Conservation (phyloP, 2,329 filamentous ascomycete genomes). For the Hypoxylon sp. region DNA sequence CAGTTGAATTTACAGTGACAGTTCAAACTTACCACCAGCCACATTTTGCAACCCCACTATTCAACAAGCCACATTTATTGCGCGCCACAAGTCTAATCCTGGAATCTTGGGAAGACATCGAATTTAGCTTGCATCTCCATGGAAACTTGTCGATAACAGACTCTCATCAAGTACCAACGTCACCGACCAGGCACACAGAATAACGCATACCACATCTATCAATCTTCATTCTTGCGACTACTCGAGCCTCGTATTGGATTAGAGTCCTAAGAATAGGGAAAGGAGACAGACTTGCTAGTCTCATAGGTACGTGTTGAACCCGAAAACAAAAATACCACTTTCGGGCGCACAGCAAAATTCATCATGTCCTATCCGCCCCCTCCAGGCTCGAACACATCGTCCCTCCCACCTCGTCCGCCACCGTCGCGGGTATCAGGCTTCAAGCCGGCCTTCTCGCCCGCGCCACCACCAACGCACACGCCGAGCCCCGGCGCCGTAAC, state of each 20-base stretch:
- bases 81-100: constrained; percentile 17
- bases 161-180: constrained; percentile 8
- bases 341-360: constrained; percentile 66
- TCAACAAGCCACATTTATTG: neutral
- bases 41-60: constrained; percentile 3
- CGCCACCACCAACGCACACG: constrained; percentile 52
- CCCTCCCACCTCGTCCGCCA: constrained; percentile 84
- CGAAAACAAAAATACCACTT: constrained; percentile 46
- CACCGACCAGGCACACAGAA: neutral
- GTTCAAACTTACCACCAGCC: constrained; percentile 1
- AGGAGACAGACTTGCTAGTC: constrained; percentile 49
- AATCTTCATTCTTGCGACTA: neutral
- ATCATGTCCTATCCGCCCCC: constrained; percentile 90
- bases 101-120: constrained; percentile 9
- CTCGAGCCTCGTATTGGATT: neutral
- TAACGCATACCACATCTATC: neutral
- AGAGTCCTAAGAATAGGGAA: constrained; percentile 37
- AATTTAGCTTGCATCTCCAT: constrained; percentile 12
- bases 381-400: constrained; percentile 76
- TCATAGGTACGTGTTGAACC: constrained; percentile 67
- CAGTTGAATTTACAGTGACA: neutral
- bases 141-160: constrained; percentile 22
- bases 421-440: constrained; percentile 66
- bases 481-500: constrained; percentile 53
- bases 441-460: constrained; percentile 68